Evolutionary conservation across 768 basidiomycete genomes (phyloP), one percentile per base, ranked within the genome.

Genomic region (Rhizopogon vesiculosus): DNA sequence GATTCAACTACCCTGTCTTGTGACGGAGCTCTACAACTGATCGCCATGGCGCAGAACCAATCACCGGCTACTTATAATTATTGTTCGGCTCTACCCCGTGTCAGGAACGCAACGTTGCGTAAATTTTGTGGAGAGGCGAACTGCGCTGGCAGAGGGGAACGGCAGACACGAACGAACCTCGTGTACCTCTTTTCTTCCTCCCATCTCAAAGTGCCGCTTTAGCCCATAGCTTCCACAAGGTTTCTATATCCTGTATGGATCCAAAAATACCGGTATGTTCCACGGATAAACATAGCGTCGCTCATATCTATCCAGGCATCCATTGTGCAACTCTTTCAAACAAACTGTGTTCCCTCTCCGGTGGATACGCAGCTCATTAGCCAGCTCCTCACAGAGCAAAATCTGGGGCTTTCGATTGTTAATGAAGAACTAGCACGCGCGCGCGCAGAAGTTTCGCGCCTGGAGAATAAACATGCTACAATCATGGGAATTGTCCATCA

Each of bases 241-340:
- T 16, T 8, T 5, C 8, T 48, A 40, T 25, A 28, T 25, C 16
- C 35, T 33, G 2, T 10, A 56, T 48, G 43, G 64, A 66, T 46
- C 53, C 62, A 25, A 59, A 56, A 44, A 60, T 67, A 58, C 68
- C 66, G 0, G 66, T 68, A 51, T 42, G 66, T 56, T 43, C 39
- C 53, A 56, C 39, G 41, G 15, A 39, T 43, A 51, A 22, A 48
- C 29, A 45, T 33, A 48, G 19, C 25, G 39, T 55, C 15, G 16
- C 42, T 41, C 10, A 42, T 18, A 45, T 29, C 9, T n/a, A 41
- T 25, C 1, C 33, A 68, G 69, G 42, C 49, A 5, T 65, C 69
- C 0, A 71, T 69, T 42, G 56, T 63, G 6, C 56, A 59, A 19
- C 67, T 71, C 51, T 71, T 69, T 44, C 51, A 43, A 7, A 69